These are phyloP conservation scores for Suhomyces kilbournensis DNA, from an alignment of 805 yeast species.

Conservation along the genomic window DNA sequence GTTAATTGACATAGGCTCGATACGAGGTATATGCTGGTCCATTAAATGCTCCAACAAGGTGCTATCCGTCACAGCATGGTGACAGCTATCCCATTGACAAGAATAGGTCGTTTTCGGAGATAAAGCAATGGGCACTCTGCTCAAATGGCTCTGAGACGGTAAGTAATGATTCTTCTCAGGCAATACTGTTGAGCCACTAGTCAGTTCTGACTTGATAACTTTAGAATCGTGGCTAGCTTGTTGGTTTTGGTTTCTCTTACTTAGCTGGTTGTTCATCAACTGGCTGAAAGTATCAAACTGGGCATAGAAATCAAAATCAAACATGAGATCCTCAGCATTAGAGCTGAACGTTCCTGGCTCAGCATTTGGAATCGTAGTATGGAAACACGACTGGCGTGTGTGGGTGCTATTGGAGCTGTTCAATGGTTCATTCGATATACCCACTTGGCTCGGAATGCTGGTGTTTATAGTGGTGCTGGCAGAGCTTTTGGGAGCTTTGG, in stretches of 20 bases:
- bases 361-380: constrained; percentile 36
- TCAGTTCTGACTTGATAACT: neutral
- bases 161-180: neutral
- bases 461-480: neutral
- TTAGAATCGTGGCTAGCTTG: neutral
- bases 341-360: constrained; percentile 4
- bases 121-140: neutral
- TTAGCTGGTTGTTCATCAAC: constrained; percentile 6
- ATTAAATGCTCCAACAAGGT: constrained; percentile 32
- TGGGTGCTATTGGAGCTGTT: constrained; percentile 11
- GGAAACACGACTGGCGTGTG: constrained; percentile 45
- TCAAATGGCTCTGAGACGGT: neutral
- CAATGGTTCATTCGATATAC: neutral
- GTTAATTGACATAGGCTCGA: neutral
- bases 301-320: constrained; percentile 38
- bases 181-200: too few relatives aligned
- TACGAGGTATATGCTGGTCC: constrained; percentile 45
- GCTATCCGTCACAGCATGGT: constrained; percentile 33
- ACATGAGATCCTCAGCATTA: constrained; percentile 14
- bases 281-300: constrained; percentile 32
- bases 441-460: neutral
- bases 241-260: neutral
- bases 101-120: neutral
- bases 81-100: constrained; percentile 65
- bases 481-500: neutral